phyloP scores from a whole-genome alignment of 2,329 filamentous ascomycete species.

The Microdochium trichocladiopsis region DNA sequence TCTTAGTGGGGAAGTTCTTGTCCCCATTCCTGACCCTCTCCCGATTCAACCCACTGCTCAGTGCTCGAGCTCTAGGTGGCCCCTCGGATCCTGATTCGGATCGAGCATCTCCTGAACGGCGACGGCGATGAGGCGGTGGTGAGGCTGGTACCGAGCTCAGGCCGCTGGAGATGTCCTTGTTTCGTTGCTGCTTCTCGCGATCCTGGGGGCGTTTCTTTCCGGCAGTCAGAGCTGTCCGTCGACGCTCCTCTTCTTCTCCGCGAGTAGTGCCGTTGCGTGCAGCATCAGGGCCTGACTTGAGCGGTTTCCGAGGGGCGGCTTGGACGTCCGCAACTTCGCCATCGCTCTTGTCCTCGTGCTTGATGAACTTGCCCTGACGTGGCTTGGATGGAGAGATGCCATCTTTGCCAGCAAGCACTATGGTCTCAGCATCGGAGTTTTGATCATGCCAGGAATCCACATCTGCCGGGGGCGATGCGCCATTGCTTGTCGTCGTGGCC shows the following conservation, averaged over 20 bases:
- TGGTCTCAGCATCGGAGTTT: slow-evolving; percentile 67
- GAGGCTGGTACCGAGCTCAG: slow-evolving; percentile 53
- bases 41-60: slow-evolving; percentile 33
- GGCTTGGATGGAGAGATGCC: slow-evolving; percentile 57
- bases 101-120: slow-evolving; percentile 27
- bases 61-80: slow-evolving; percentile 32
- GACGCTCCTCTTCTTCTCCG: slow-evolving; percentile 20
- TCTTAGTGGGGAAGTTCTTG: slow-evolving; percentile 39
- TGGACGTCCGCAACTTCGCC: slow-evolving; percentile 36
- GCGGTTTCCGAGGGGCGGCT: slow-evolving; percentile 23
- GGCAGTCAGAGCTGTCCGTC: slow-evolving; percentile 10
- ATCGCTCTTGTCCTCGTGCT: slow-evolving; percentile 57
- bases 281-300: slow-evolving; percentile 23
- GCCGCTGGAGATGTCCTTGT: slow-evolving; percentile 47
- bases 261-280: slow-evolving; percentile 16
- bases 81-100: slow-evolving; percentile 50
- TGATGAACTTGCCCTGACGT: slow-evolving; percentile 46
- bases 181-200: slow-evolving; percentile 31
- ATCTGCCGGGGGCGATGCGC: slow-evolving; percentile 23
- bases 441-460: slow-evolving; percentile 42
- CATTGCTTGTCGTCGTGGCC: slow-evolving; percentile 14
- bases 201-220: slow-evolving; percentile 46
- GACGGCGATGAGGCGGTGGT: slow-evolving; percentile 36
- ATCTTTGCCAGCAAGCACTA: slow-evolving; percentile 60
- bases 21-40: slow-evolving; percentile 42